Evolutionary conservation across 441 rosid genomes (phyloP).

Genomic region (Pelargonium myrrhifolium): DNA sequence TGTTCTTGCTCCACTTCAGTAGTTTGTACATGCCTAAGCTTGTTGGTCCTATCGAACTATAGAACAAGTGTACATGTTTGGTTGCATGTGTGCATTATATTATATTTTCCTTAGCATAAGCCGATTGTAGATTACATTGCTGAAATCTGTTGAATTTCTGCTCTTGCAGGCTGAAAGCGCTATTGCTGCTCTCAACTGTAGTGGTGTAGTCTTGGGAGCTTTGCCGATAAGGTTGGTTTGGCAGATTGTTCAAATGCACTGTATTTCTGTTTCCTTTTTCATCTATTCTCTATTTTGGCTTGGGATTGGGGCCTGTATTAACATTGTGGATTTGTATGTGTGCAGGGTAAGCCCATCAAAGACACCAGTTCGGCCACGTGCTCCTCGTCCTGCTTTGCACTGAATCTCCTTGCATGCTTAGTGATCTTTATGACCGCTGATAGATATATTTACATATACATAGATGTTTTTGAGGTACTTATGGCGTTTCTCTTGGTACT

Average conservation of each 20-base stretch:
- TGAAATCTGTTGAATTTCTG: background rate
- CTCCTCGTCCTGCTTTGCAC: constrained; percentile 9
- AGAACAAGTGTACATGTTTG: too few species aligned
- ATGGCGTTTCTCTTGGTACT: background rate
- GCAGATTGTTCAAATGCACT: background rate
- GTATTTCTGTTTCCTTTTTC: background rate
- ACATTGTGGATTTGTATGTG: background rate
- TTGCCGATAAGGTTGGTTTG: constrained; percentile 70
- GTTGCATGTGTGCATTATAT: too few species aligned
- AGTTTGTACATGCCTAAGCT: too few species aligned
- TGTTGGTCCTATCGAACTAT: too few species aligned
- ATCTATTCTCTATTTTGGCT: background rate
- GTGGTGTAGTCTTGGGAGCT: constrained; percentile 71
- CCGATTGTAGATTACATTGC: background rate
- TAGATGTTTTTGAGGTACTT: constrained; percentile 5
- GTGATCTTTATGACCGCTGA: background rate
- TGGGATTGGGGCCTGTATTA: background rate
- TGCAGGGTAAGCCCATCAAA: constrained; percentile 12
- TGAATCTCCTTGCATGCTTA: background rate
- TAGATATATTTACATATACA: constrained; percentile 8
- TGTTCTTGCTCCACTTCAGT: too few species aligned
- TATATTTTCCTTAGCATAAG: background rate
- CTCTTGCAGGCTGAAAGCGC: constrained; percentile 89
- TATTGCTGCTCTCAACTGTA: constrained; percentile 79
- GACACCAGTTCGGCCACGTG: constrained; percentile 9